Evolutionary conservation across 176 grass and related monocot genomes (phyloP).

Genomic region (Hsuehochloa calcarea): DNA sequence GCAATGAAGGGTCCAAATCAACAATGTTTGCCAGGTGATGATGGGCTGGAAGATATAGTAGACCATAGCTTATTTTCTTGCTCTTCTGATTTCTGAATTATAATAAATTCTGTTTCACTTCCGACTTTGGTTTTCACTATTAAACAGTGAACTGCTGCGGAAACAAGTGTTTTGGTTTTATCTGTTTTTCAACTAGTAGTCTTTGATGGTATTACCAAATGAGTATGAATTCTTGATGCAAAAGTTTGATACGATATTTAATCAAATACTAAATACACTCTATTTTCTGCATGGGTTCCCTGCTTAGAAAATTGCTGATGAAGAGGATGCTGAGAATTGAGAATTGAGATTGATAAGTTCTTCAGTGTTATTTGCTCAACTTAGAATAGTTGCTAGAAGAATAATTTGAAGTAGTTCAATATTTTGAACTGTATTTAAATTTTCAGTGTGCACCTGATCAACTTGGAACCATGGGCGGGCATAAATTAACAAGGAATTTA

Average conservation of each 20-base stretch:
- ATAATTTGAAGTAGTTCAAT: background rate
- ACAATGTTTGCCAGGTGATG: background rate
- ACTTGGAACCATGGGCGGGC: background rate
- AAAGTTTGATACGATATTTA: background rate
- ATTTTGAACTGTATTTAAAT: background rate
- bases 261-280: conserved; percentile 1
- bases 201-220: background rate
- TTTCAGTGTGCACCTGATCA: background rate
- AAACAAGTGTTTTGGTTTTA: background rate
- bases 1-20: conserved; percentile 37
- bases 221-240: background rate
- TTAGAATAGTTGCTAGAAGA: background rate
- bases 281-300: background rate
- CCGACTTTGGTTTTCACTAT: background rate
- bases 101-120: background rate
- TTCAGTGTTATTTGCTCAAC: background rate
- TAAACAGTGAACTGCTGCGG: background rate
- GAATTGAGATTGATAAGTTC: background rate
- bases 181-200: background rate
- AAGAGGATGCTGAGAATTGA: background rate
- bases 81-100: conserved; percentile 6
- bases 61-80: background rate
- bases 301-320: background rate
- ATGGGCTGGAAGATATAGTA: background rate
- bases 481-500: background rate